Percentiles rank a stretch among this genome's conserved stretches.
phyloP scores from a whole-genome alignment of 192 early-diverging fungal genomes.

The Entrophospora sp. region DNA sequence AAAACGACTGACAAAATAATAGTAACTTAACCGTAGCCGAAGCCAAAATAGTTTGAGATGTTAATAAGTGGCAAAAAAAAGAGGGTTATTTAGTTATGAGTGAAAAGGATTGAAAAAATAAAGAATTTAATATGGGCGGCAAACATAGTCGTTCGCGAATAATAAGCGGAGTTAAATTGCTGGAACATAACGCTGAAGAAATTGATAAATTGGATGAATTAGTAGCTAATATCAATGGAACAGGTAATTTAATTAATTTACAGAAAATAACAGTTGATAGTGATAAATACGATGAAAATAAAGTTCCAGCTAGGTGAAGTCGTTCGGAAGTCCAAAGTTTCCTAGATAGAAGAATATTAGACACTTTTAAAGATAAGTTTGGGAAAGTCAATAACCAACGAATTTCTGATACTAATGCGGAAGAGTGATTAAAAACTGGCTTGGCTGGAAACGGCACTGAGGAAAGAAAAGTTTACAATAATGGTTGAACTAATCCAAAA shows the following conservation, averaged over 20 bases:
- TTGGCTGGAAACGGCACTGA: neutral
- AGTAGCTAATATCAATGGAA: too few relatives aligned
- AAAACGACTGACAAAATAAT: neutral
- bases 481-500: neutral
- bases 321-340: neutral
- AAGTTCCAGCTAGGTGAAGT: neutral
- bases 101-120: too few relatives aligned
- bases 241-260: neutral
- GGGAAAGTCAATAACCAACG: neutral
- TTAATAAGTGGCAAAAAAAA: too few relatives aligned
- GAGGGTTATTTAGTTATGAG: too few relatives aligned
- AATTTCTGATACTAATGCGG: neutral
- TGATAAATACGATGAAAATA: constrained; percentile 6
- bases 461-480: neutral
- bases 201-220: too few relatives aligned
- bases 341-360: neutral
- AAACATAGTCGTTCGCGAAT: too few relatives aligned
- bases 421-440: neutral
- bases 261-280: neutral
- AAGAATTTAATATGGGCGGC: too few relatives aligned
- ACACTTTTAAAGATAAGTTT: neutral
- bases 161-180: too few relatives aligned
- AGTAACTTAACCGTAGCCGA: neutral
- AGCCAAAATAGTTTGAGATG: constrained; percentile 5
- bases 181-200: too few relatives aligned